Evolutionary conservation across 1,284 basidiomycete genomes (phyloP), one percentile per base, ranked within the genome.

Genomic region (Ceratobasidium sp.): DNA sequence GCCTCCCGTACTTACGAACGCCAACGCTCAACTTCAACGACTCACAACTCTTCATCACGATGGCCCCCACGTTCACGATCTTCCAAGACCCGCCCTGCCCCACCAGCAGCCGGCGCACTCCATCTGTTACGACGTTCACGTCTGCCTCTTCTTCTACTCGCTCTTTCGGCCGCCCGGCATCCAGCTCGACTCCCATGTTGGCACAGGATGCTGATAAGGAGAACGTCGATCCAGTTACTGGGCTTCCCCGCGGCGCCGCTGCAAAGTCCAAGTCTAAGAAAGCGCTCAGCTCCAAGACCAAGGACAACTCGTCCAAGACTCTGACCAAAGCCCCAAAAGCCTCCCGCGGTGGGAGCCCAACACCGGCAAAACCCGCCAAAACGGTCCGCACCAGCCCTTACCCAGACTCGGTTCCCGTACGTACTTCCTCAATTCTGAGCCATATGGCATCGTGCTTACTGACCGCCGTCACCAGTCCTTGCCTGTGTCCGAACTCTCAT

Each of bases 161-260:
- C 35, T 54, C 66, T 28, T 16, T 46, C 38, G 52, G 47, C 52
- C 66, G 66, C 52, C 43, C 52, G 44, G 23, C 66, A 44, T 69
- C 66, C 52, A 57, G 52, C 32, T 69, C 66, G 47, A 46, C 52
- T 52, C 47, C 66, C 13, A 14, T 49, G 35, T 63, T 69, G 32
- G 66, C 66, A 52, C 66, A 43, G 66, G 66, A 58, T 46, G 72
- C 30, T 50, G 64, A 70, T 32, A 75, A 75, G 74, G 74, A 75
- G 72, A 75, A 75, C 63, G 35, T 73, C 49, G 64, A 75, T 54
- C 74, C 74, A 30, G 52, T 58, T 23, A 75, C 74, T 35, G 74
- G 74, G 11, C 47, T 69, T 23, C 28, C 57, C 16, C 63, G 64
- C 2, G 14, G 70, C 32, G 41, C 43, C n/a, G 3, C 52, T 13